A percentile compares a stretch with the other conserved stretches of the same genome.
These are phyloP conservation scores for Primulina eburnea DNA, from an alignment of 257 asterid genomes.

Conservation along the genomic window DNA sequence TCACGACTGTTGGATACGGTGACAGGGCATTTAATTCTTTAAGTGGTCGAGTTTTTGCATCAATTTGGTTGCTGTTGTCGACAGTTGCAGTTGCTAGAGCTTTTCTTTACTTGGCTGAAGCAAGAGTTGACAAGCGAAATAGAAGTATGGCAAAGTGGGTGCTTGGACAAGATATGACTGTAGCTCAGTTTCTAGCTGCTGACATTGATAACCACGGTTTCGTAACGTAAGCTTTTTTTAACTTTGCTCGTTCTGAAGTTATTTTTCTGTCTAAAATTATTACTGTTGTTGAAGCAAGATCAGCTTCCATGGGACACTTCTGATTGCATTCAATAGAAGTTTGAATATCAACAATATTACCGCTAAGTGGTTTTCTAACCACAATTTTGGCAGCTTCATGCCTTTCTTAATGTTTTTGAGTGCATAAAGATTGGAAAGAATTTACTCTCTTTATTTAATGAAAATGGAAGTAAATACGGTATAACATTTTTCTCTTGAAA, in stretches of 20 bases:
- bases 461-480: background rate
- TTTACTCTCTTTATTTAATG: background rate
- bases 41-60: slow-evolving; percentile 46
- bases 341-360: background rate
- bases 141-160: slow-evolving; percentile 45
- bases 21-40: slow-evolving; percentile 49
- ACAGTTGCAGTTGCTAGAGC: slow-evolving; percentile 60
- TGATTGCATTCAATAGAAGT: background rate
- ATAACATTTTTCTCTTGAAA: background rate
- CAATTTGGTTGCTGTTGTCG: slow-evolving; percentile 48
- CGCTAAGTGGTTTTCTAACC: background rate
- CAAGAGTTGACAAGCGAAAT: slow-evolving; percentile 51
- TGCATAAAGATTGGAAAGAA: background rate
- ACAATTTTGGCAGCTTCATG: background rate
- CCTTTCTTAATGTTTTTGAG: background rate
- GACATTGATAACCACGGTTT: slow-evolving; percentile 45
- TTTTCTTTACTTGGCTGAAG: slow-evolving; percentile 48
- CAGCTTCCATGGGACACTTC: background rate
- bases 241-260: background rate
- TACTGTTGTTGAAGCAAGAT: background rate
- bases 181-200: slow-evolving; percentile 51
- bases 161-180: slow-evolving; percentile 42
- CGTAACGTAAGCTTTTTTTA: slow-evolving; percentile 29
- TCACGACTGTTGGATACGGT: slow-evolving; percentile 59
- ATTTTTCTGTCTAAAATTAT: background rate